Conservation (phyloP, 805 yeast species). For the Nadsonia fulvescens region DNA sequence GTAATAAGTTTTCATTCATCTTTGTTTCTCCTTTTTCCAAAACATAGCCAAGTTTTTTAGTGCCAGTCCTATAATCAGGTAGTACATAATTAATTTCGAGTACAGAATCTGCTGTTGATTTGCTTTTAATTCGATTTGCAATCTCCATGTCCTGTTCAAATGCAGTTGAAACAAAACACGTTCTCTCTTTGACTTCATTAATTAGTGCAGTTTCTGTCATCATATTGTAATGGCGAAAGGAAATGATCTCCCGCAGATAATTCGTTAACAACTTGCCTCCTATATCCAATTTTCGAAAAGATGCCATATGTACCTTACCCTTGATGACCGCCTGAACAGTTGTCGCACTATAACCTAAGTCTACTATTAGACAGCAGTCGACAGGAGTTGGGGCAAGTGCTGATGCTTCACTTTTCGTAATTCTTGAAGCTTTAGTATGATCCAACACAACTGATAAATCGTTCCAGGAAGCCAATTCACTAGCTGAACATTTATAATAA, state of each 20-base stretch:
- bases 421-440: no score
- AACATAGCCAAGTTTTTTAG: conserved; percentile 62
- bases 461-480: conserved; percentile 38
- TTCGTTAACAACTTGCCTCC: conserved; percentile 83
- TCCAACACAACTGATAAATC: conserved; percentile 18
- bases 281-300: conserved; percentile 58
- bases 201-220: conserved; percentile 77
- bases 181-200: conserved; percentile 66
- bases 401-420: conserved; percentile 6
- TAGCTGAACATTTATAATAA: conserved; percentile 44
- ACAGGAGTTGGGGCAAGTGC: conserved; percentile 9
- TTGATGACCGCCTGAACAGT: conserved; percentile 73
- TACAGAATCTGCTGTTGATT: conserved; percentile 14
- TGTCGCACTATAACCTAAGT: conserved; percentile 75
- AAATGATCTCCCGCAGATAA: conserved; percentile 61
- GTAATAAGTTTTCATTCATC: no score
- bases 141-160: conserved; percentile 30
- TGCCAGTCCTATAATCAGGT: conserved; percentile 76
- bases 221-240: conserved; percentile 84
- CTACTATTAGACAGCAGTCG: conserved; percentile 61
- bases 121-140: conserved; percentile 15
- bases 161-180: conserved; percentile 51
- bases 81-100: conserved; percentile 52
- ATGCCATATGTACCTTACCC: conserved; percentile 61
- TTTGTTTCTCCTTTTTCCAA: conserved; percentile 8